phyloP scores from a whole-genome alignment of 805 yeast species.

The Wickerhamomyces canadensis region DNA sequence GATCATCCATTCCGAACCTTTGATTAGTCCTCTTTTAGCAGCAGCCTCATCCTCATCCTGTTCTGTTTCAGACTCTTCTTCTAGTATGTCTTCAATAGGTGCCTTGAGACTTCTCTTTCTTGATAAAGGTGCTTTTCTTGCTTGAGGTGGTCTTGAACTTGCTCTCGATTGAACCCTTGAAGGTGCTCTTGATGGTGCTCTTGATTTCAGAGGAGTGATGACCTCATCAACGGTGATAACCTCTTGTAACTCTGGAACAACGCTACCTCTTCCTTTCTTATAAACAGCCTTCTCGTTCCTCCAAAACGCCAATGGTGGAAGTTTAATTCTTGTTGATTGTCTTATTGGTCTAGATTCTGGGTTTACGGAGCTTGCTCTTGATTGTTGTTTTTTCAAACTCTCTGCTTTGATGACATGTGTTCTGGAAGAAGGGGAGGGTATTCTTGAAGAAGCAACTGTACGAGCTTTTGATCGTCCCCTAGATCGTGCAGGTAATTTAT shows the following conservation, averaged over 20 bases:
- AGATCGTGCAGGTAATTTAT: too few relatives aligned
- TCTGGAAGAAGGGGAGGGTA: slow-evolving; percentile 1
- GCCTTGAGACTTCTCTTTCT: slow-evolving; percentile 1
- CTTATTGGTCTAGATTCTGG: slow-evolving; percentile 35
- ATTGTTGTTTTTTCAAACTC: slow-evolving; percentile 3
- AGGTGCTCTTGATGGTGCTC: slow-evolving; percentile 12
- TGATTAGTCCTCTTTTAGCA: slow-evolving; percentile 25
- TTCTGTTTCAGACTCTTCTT: slow-evolving; percentile 26
- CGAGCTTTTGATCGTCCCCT: slow-evolving; percentile 2
- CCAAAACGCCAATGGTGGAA: slow-evolving; percentile 80
- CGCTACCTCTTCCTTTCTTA: slow-evolving; percentile 30
- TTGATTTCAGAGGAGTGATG: slow-evolving; percentile 4
- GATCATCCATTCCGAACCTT: slow-evolving; percentile 54
- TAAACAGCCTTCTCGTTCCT: slow-evolving; percentile 73
- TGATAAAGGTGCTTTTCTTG: slow-evolving; percentile 10
- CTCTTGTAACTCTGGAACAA: slow-evolving; percentile 52
- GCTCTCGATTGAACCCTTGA: slow-evolving; percentile 15
- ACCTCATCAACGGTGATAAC: slow-evolving; percentile 40
- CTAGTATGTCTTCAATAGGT: background rate
- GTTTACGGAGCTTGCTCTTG: slow-evolving; percentile 4
- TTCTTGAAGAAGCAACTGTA: background rate
- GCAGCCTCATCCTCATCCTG: slow-evolving; percentile 20
- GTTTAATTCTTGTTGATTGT: slow-evolving; percentile 58
- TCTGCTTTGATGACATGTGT: slow-evolving; percentile 6
- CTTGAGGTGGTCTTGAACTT: slow-evolving; percentile 1